Base-by-base conservation (phyloP, 495 filamentous ascomycete species). In the Podospora appendiculata region DNA sequence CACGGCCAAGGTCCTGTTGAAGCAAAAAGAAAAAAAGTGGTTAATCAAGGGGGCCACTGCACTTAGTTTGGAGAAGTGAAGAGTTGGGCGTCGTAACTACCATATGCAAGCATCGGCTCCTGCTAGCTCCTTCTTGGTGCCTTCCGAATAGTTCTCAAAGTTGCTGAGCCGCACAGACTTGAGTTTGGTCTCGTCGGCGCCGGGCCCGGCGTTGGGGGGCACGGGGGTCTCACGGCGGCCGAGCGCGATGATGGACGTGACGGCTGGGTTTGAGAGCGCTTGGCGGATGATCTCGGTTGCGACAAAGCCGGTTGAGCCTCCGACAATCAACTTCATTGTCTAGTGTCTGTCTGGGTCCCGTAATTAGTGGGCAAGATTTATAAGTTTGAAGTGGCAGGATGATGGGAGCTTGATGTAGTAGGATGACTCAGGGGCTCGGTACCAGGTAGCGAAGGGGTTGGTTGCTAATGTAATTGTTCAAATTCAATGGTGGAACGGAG, bases 81-180 rank as follows among this genome's bases (percentile, higher is more conserved):
- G 25, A 25, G 25, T 25, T 25, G 25, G 25, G 25, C 25, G 5
- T 25, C 25, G 25, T 5, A n/a, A n/a, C n/a, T n/a, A 25, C 25
- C 25, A 82, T 35, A 81, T 78, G 55, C 77, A 79, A 0, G 72
- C 75, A 52, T 79, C 74, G 1, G 75, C 79, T 8, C 60, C 70
- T 2, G 64, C 54, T 8, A 80, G 50, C 46, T 79, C 62, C 8
- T 62, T 41, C 36, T 65, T 70, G 5, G 74, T 66, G 10, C 58
- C 45, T 2, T 74, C 70, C 2, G 70, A 51, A 48, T 78, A 80
- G 32, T 64, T 61, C 32, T 55, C 66, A 51, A 73, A 80, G 58
- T 76, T 65, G 2, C 66, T 56, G 51, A 63, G 47, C 0, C 74
- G 41, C n/a, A 77, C 55, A 4, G 52, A 65, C 36, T 67, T 71